A percentile compares a stretch with the other conserved stretches of the same genome.
Evolutionary conservation across 495 filamentous ascomycete genomes (phyloP).

Genomic region (Viridothelium virens): DNA sequence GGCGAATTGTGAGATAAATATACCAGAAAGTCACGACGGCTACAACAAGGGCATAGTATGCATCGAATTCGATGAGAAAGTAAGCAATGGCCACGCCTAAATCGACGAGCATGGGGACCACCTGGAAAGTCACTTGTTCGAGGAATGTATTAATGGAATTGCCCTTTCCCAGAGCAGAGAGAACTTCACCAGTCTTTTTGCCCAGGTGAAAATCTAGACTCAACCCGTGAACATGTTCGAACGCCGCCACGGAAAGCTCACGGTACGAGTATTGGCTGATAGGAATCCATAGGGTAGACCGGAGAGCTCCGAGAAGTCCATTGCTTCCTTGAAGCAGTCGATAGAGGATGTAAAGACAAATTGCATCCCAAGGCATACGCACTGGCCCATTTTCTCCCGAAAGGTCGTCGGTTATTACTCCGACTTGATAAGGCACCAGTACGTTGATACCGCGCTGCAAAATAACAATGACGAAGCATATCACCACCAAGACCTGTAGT

Average conservation of each 20-base stretch:
- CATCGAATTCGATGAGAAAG: slow-evolving; percentile 72
- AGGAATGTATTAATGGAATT: slow-evolving; percentile 94
- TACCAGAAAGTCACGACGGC: slow-evolving; percentile 91
- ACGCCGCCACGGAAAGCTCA: slow-evolving; percentile 85
- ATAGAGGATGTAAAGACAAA: slow-evolving; percentile 70
- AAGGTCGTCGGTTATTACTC: slow-evolving; percentile 61
- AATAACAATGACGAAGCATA: slow-evolving; percentile 71
- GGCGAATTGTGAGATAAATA: slow-evolving; percentile 87
- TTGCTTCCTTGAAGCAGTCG: slow-evolving; percentile 82
- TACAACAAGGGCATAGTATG: slow-evolving; percentile 87
- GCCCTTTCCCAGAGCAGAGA: slow-evolving; percentile 91
- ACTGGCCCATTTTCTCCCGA: slow-evolving; percentile 42
- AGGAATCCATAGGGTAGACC: slow-evolving; percentile 86
- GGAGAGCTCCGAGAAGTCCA: slow-evolving; percentile 72
- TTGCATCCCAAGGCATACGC: slow-evolving; percentile 58
- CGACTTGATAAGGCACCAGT: slow-evolving; percentile 69
- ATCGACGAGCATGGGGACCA: slow-evolving; percentile 90
- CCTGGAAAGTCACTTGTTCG: slow-evolving; percentile 90
- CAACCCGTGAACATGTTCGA: slow-evolving; percentile 91
- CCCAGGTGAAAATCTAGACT: slow-evolving; percentile 94
- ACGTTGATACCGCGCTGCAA: slow-evolving; percentile 74
- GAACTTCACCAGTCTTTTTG: slow-evolving; percentile 92
- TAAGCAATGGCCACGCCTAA: slow-evolving; percentile 78
- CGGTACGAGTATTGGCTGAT: slow-evolving; percentile 94
- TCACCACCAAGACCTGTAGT: slow-evolving; percentile 66